Evolutionary conservation across 805 yeast species (phyloP).

Genomic region (Blastobotrys terrestris): DNA sequence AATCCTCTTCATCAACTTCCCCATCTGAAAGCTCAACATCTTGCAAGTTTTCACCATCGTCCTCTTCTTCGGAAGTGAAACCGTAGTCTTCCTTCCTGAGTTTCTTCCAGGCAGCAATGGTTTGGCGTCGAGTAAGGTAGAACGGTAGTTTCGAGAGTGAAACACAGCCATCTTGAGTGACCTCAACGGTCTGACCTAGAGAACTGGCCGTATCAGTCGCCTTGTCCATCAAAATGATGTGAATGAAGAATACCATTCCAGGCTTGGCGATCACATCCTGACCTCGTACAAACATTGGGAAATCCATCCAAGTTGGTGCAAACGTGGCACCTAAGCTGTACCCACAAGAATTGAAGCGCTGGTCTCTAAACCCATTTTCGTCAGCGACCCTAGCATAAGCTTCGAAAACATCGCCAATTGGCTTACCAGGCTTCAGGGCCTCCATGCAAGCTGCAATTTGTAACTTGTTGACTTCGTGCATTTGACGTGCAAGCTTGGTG

Average conservation of each 20-base stretch:
- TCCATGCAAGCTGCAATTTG: constrained; percentile 9
- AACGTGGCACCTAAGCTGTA: constrained; percentile 10
- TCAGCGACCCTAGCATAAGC: constrained; percentile 10
- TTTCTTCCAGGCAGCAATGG: constrained; percentile 11
- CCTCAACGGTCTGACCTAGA: constrained; percentile 10
- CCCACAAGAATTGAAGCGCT: constrained; percentile 10
- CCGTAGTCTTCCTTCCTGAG: constrained; percentile 9
- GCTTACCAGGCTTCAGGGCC: constrained; percentile 6
- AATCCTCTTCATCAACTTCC: constrained; percentile 11
- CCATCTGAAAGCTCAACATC: constrained; percentile 10
- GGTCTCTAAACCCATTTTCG: constrained; percentile 9
- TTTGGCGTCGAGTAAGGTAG: constrained; percentile 7
- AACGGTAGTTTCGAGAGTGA: constrained; percentile 8
- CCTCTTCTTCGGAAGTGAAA: constrained; percentile 9
- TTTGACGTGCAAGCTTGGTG: constrained; percentile 8
- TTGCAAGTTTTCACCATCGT: constrained; percentile 8
- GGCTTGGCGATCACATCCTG: constrained; percentile 9
- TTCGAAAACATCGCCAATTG: constrained; percentile 10
- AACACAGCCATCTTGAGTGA: constrained; percentile 9
- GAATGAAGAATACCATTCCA: constrained; percentile 10
- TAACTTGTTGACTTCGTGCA: constrained; percentile 10
- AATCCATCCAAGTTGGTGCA: constrained; percentile 13
- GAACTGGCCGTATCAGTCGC: constrained; percentile 11
- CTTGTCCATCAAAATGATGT: constrained; percentile 10
- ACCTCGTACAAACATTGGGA: constrained; percentile 11